Base-by-base conservation (phyloP, 371 early-diverging fungal genomes). In the Mortierella sp. region DNA sequence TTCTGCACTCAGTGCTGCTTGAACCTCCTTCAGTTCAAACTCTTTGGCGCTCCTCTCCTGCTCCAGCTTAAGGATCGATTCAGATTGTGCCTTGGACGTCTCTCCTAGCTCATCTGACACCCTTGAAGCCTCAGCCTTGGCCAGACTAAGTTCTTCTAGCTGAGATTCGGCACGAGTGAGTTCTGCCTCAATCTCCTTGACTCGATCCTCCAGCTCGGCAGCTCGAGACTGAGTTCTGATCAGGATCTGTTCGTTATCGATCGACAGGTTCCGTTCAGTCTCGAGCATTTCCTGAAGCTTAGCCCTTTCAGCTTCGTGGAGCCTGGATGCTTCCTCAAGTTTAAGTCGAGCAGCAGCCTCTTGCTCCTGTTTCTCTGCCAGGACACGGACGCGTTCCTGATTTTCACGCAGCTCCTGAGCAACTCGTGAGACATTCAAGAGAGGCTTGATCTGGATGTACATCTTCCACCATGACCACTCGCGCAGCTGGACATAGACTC, bases 381-480 rank as follows among this genome's bases (percentile, higher is more conserved):
- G 82, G 60, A 85, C 86, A 15, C 82, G 81, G 30, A 87, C 86
- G 18, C 84, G 48, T 65, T 85, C 90, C 73, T 94, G 89, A 66
- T 87, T 81, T 73, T 89, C 87, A 46, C 88, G 84, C 47, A 93
- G 70, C 84, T 94, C 89, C 62, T 92, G 89, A 55, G 96, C 95
- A 18, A 87, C 83, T 16, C 91, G 91, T 66, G 91, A 92, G 1
- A 97, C 97, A 55, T 93, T 95, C 48, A 98, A 85, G 51, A 99
- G 87, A 21, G 99, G 99, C 85, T 99, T 98, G 68, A 99, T 92
- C 60, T 97, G 97, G 71, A 93, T 88, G 85, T 98, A 99, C 30
- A 99, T 87, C 64, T 90, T 93, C 97, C 97, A 98, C 97, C 98
- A 97, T 25, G 95, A 86, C 96, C 98, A 95, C 84, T 97, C 95